Evolutionary conservation across 2,329 filamentous ascomycete genomes (phyloP), one percentile per base, ranked within the genome.

Genomic region (Daldinia sp.): DNA sequence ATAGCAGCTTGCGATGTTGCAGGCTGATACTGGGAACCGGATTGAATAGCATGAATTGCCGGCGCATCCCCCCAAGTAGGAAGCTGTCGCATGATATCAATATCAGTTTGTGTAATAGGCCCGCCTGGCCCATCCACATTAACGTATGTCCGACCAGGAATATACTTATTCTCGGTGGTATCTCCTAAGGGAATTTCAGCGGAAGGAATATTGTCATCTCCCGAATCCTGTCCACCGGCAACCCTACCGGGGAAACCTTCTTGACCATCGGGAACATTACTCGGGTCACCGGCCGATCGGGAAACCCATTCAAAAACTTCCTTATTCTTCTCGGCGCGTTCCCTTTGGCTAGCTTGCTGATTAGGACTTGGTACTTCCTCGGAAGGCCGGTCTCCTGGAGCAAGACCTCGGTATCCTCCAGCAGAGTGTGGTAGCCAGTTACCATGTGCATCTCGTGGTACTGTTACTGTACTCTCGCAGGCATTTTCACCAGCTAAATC

Each of bases 1-100:
- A 89, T 89, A 9, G 87, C 87, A 15, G 80, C 86, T 48, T 86
- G 81, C 1, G 87, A 85, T 1, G 83, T 82, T 59, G 82, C 78
- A 1, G 86, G 87, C 68, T 88, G 86, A 51, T 80, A 73, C 12
- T 63, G 67, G 18, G 75, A 63, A 35, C 51, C 75, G 6, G 72
- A 74, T 41, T 79, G 74, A 4, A 89, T 89, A 2, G 75, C 75
- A 63, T 83, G 83, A 3, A 86, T 74, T 37, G 81, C 73, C 0
- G 87, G 86, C 0, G 81, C 79, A 69, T 87, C 81, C 1, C 79
- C 83, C 86, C 86, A 89, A 42, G 81, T 81, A 44, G 81, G 82
- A 63, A 82, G 79, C 37, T 81, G 77, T 30, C 81, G 80, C 72
- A 89, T 84, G 37, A 88, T 82, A 30, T 84, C 79, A 46, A 84